Base-by-base conservation (phyloP, 106 monocot species). In the Dendrobium nobile region DNA sequence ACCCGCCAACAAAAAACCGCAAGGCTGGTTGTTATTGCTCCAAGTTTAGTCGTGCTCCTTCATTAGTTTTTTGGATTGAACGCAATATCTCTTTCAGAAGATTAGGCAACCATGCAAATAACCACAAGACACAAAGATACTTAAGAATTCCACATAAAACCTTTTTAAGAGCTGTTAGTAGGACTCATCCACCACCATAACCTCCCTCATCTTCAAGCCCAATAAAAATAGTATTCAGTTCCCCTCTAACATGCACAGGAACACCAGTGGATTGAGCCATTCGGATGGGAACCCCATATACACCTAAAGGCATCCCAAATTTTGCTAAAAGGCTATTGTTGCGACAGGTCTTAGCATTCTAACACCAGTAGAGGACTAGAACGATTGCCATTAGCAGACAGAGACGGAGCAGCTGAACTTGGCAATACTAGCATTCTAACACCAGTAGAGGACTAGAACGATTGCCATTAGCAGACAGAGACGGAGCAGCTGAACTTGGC, bases 121-220 rank as follows among this genome's bases (percentile, higher is more conserved):
- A 78, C 99, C 99, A 99, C 56, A 99, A 78, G 47, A 99, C 99
- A 67, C 95, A 95, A 78, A 99, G 93, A 72, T 99, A 99, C 80
- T 99, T 99, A 40, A 99, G 87, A 80, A 99, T 95, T 48, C 99
- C 95, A 42, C 95, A 72, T 41, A 99, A 85, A 15, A 99, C 99
- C 82, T 95, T 99, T 76, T 99, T 99, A 22, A 99, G 88, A 28
- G 99, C 99, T 28, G 99, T 95, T 70, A 95, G 90, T 18, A 95
- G 99, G 80, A 99, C 95, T 95, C 99, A 99, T 55, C 93, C 95
- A 84, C 99, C 99, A 61, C 95, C 99, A 82, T 99, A 99, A 72
- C 99, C 99, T 55, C 99, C 99, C 90, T 99, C 99, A 86, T 99
- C 99, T 33, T 93, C 99, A 75, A 95, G 99, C 22, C 95, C 99